A percentile compares a stretch with the other conserved stretches of the same genome.
Evolutionary conservation across 768 basidiomycete genomes (phyloP).

Genomic region (Rhodosporidiobolus sp.): DNA sequence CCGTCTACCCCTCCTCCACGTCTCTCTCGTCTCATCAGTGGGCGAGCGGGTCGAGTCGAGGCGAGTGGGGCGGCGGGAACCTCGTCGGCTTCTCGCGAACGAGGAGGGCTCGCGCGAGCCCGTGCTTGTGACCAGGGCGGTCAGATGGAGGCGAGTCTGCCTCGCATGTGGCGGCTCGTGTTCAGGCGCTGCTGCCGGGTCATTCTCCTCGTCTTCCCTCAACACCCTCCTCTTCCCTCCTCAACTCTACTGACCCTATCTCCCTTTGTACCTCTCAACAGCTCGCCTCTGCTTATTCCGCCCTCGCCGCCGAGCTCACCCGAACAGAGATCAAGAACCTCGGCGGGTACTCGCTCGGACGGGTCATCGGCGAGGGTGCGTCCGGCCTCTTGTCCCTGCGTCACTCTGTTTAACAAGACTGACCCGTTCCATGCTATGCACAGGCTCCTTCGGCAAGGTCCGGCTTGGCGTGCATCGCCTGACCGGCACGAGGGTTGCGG

Average conservation of each 20-base stretch:
- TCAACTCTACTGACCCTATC: background rate
- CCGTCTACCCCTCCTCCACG: no score
- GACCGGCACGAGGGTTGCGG: slow-evolving; percentile 84
- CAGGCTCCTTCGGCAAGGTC: slow-evolving; percentile 94
- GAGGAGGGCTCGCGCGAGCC: no score
- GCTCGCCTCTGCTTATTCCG: slow-evolving; percentile 51
- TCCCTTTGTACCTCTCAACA: slow-evolving; percentile 17
- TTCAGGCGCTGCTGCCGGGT: no score
- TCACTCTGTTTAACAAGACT: background rate
- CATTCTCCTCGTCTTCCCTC: no score
- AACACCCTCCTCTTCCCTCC: no score
- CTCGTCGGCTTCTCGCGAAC: no score
- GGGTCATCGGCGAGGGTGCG: slow-evolving; percentile 51
- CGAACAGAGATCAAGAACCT: slow-evolving; percentile 49
- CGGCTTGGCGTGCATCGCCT: slow-evolving; percentile 90
- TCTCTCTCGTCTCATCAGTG: no score
- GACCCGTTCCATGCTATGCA: background rate
- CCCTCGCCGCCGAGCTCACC: slow-evolving; percentile 49
- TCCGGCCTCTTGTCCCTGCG: background rate
- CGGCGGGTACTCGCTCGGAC: slow-evolving; percentile 50
- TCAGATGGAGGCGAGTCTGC: no score
- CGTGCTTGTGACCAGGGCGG: no score
- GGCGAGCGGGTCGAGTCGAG: no score
- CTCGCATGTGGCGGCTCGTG: no score
- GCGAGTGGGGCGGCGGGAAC: no score